Conservation (phyloP, 495 filamentous ascomycete species). For the Neurospora sp. region DNA sequence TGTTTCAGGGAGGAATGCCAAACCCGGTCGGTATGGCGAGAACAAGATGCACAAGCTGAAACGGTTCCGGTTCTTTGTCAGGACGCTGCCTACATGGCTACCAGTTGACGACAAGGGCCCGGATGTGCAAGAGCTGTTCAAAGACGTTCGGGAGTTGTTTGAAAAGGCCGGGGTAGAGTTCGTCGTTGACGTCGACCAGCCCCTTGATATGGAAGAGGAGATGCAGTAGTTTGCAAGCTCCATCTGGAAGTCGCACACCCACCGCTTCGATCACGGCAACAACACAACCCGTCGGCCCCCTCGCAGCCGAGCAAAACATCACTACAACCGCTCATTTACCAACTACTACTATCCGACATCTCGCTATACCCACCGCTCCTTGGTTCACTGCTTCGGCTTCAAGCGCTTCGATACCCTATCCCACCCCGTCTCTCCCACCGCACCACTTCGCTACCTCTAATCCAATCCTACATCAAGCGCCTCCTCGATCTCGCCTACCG, state of each 20-base stretch:
- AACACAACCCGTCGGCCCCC: too few species aligned
- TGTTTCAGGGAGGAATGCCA: not conserved
- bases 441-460: too few species aligned
- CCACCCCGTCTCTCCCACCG: too few species aligned
- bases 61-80: slow-evolving; percentile 15
- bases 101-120: slow-evolving; percentile 4
- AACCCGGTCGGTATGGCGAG: not conserved
- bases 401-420: too few species aligned
- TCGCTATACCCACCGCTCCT: too few species aligned
- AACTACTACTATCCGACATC: too few species aligned
- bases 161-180: slow-evolving; percentile 16
- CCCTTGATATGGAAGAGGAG: not conserved
- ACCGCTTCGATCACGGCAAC: too few species aligned
- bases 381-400: too few species aligned
- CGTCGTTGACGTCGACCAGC: slow-evolving; percentile 4
- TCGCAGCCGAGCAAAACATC: too few species aligned
- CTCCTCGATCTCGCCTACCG: too few species aligned
- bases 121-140: slow-evolving; percentile 4
- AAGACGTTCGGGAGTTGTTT: slow-evolving; percentile 8
- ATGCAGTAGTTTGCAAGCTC: not conserved
- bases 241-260: not conserved
- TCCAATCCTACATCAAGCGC: too few species aligned
- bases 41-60: slow-evolving; percentile 6
- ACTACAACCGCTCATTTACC: too few species aligned
- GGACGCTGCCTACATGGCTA: slow-evolving; percentile 22